Evolutionary conservation across 2,329 filamentous ascomycete species (phyloP), one percentile per base, ranked within the genome.

Genomic region (Colletotrichum cereale): DNA sequence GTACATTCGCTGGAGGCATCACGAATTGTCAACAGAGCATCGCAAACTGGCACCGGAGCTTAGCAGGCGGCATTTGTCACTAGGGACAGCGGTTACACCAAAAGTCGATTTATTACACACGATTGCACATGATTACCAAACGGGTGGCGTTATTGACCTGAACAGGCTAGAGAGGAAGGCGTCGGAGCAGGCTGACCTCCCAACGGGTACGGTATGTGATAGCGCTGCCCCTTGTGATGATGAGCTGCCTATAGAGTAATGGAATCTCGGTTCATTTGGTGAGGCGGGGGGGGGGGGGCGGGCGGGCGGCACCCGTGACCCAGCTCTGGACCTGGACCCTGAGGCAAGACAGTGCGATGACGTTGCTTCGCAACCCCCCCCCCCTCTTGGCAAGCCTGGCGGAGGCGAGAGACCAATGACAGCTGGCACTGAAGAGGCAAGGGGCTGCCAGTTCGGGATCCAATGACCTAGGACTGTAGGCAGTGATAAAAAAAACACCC

Each of bases 21-120:
- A 58, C 58, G 65, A 62, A 64, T 72, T 69, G 69, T 72, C 66
- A 68, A 71, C 44, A 60, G 65, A 69, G 69, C 69, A 72, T 72
- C 38, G 47, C 66, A 58, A 47, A 68, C 47, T 64, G 66, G 69
- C 62, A 64, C 60, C 47, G 65, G 69, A 64, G 69, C 69, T 72
- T 64, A 72, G 69, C 58, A 69, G 66, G 69, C 69, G 69, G 65
- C 66, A 69, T 69, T 67, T 72, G 53, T 72, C 42, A 58, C 69
- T 61, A 67, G 47, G 58, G 55, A 34, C 31, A 40, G 69, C 47
- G 65, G 60, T 69, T 60, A 53, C 60, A 53, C 29, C 48, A 69
- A 72, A 72, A 62, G 62, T 69, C 29, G 62, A 42, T 48, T 64
- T 61, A 29, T 62, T 67, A 50, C 34, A 26, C 56, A n/a, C 56